Evolutionary conservation across 1,284 basidiomycete species (phyloP).

Genomic region (Retiboletus fuscus): DNA sequence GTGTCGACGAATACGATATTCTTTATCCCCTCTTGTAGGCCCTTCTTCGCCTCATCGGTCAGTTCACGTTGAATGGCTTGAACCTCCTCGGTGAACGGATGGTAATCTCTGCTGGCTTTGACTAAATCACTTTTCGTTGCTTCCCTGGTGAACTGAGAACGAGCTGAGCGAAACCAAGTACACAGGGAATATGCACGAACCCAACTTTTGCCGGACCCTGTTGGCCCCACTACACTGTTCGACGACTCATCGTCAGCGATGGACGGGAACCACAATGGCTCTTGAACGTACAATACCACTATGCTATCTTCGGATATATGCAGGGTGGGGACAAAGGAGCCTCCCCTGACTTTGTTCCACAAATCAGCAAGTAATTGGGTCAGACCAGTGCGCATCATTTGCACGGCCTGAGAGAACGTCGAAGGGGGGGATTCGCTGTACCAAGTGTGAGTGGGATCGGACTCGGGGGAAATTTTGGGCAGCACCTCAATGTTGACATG

Average conservation of each 20-base stretch:
- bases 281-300: constrained; percentile 35
- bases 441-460: not conserved
- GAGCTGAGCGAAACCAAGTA: constrained; percentile 4
- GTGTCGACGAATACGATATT: constrained; percentile 38
- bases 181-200: constrained; percentile 24
- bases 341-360: constrained; percentile 28
- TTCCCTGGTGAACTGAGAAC: constrained; percentile 29
- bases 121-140: constrained; percentile 27
- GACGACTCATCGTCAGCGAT: constrained; percentile 3
- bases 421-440: not conserved
- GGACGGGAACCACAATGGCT: not conserved
- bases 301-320: constrained; percentile 33
- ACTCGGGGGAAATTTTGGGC: not conserved
- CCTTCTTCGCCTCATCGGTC: constrained; percentile 29
- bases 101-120: constrained; percentile 21
- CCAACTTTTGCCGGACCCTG: constrained; percentile 44
- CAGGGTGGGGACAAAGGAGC: constrained; percentile 9
- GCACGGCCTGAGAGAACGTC: not conserved
- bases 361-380: constrained; percentile 7
- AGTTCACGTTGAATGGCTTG: constrained; percentile 38
- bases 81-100: constrained; percentile 33
- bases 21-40: constrained; percentile 12
- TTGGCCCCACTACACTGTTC: constrained; percentile 38
- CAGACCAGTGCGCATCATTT: constrained; percentile 7
- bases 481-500: too few species aligned